Evolutionary conservation across 2,329 filamentous ascomycete genomes (phyloP).

Genomic region (Beauveria australis): DNA sequence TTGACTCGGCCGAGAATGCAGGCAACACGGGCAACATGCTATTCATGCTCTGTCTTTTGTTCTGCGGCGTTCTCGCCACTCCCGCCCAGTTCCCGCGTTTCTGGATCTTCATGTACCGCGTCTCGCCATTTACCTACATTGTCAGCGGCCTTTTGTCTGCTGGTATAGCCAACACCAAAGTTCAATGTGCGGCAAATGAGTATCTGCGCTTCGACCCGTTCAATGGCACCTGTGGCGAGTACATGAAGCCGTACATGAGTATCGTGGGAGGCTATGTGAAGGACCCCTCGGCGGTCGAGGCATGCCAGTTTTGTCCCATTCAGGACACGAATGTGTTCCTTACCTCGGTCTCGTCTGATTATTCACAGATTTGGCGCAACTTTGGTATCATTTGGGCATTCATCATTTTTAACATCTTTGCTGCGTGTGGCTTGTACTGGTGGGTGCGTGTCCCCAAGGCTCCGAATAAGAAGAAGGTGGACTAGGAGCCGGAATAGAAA

Average conservation of each 20-base stretch:
- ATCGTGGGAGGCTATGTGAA: slow-evolving; percentile 44
- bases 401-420: slow-evolving; percentile 49
- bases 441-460: slow-evolving; percentile 37
- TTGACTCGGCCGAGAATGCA: slow-evolving; percentile 66
- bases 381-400: slow-evolving; percentile 56
- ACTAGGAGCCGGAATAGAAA: slow-evolving; percentile 12
- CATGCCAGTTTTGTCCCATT: slow-evolving; percentile 50
- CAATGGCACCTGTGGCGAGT: slow-evolving; percentile 51
- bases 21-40: slow-evolving; percentile 68
- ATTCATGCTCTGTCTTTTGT: slow-evolving; percentile 66
- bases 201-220: slow-evolving; percentile 57
- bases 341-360: slow-evolving; percentile 39
- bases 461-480: slow-evolving; percentile 17
- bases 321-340: slow-evolving; percentile 46
- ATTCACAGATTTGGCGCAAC: slow-evolving; percentile 58
- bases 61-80: slow-evolving; percentile 64
- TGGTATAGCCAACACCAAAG: slow-evolving; percentile 57
- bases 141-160: slow-evolving; percentile 63
- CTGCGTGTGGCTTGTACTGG: slow-evolving; percentile 36
- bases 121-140: slow-evolving; percentile 77
- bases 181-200: slow-evolving; percentile 64
- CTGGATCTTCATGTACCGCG: slow-evolving; percentile 65
- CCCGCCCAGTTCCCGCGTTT: slow-evolving; percentile 58
- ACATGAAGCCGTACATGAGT: slow-evolving; percentile 44
- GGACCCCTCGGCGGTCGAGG: slow-evolving; percentile 35